phyloP scores from a whole-genome alignment of 2,329 filamentous ascomycete species.

The Penicillium vulpinum region DNA sequence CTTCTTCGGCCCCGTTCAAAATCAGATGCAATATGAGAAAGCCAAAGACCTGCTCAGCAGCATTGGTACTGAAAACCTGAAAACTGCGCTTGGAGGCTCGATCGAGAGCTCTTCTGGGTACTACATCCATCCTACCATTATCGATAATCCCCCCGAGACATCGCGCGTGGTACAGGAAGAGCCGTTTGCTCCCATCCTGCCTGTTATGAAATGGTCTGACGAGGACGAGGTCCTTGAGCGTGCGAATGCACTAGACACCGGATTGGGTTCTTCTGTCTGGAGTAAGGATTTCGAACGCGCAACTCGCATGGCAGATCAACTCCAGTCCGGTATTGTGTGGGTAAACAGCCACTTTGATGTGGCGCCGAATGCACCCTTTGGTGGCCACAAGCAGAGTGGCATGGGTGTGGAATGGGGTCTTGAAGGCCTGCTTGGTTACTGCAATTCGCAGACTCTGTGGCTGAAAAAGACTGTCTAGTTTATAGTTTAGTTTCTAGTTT shows the following conservation, averaged over 20 bases:
- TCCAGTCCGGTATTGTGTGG: conserved; percentile 62
- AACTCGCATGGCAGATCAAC: conserved; percentile 52
- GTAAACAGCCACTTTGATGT: conserved; percentile 52
- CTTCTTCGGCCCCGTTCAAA: conserved; percentile 62
- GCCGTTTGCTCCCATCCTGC: conserved; percentile 65
- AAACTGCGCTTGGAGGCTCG: conserved; percentile 53
- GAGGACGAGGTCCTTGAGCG: conserved; percentile 61
- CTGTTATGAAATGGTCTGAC: conserved; percentile 60
- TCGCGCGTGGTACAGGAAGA: conserved; percentile 60
- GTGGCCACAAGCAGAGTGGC: conserved; percentile 55
- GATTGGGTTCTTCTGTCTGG: conserved; percentile 61
- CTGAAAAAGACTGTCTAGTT: conserved; percentile 26
- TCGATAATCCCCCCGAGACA: conserved; percentile 58
- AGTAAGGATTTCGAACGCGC: conserved; percentile 54
- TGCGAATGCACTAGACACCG: conserved; percentile 55
- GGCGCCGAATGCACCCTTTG: conserved; percentile 43
- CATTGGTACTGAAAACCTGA: conserved; percentile 55
- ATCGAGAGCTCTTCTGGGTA: conserved; percentile 51
- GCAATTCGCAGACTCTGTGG: conserved; percentile 41
- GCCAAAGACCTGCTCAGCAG: conserved; percentile 59
- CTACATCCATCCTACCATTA: conserved; percentile 61
- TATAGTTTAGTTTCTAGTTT: not conserved
- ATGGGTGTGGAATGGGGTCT: conserved; percentile 51
- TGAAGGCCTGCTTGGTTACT: conserved; percentile 42
- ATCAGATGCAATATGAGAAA: conserved; percentile 64